phyloP scores from a whole-genome alignment of 2,329 filamentous ascomycete species.

The Microascus cirrosus region DNA sequence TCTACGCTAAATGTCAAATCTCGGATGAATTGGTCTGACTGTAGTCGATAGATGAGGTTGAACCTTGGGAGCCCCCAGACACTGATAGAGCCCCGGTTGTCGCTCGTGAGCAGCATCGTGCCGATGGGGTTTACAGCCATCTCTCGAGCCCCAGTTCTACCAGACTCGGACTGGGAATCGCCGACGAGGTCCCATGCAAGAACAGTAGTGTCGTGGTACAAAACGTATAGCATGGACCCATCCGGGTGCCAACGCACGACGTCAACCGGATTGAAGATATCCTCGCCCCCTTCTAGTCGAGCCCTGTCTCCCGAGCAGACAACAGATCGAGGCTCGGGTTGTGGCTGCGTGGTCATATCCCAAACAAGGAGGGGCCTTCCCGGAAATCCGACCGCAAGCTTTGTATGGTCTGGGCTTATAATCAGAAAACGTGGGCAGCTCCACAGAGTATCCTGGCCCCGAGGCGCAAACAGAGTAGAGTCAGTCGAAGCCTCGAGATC shows the following conservation, averaged over 20 bases:
- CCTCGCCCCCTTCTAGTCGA: neutral
- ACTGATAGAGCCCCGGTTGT: neutral
- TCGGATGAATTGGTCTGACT: neutral
- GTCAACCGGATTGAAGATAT: neutral
- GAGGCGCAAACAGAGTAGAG: neutral
- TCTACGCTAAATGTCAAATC: neutral
- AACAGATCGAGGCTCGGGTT: neutral
- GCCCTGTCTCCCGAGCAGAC: neutral
- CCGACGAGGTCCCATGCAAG: neutral
- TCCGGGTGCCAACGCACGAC: neutral
- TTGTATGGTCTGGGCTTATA: neutral
- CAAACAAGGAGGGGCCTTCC: neutral
- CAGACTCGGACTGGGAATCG: neutral
- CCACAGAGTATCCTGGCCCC: neutral
- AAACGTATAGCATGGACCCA: neutral
- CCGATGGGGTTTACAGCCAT: neutral
- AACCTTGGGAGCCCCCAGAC: neutral
- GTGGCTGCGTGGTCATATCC: neutral
- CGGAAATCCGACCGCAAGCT: neutral
- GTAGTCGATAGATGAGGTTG: conserved; percentile 1
- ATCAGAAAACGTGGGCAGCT: neutral
- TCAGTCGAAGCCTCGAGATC: neutral
- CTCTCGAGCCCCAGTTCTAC: neutral
- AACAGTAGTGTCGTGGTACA: conserved; percentile 1
- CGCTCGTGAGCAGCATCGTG: neutral